Evolutionary conservation across 306 rosid species (phyloP), one percentile per base, ranked within the genome.

Genomic region (Glycyrrhiza uralensis): DNA sequence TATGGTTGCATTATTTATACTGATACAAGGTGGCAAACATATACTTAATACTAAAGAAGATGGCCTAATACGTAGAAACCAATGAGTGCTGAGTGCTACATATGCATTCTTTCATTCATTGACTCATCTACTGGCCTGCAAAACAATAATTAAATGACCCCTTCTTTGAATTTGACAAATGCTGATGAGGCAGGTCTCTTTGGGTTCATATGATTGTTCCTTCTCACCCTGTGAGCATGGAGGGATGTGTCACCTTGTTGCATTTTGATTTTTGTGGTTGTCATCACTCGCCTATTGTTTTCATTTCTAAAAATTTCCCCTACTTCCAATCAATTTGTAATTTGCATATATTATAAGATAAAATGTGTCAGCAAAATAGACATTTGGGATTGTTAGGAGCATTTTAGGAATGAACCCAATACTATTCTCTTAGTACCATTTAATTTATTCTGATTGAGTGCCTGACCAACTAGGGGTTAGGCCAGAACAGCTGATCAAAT

Each of bases 21-120:
- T 33, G 18, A 4, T 54, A 39, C 20, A 23, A 42, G 46, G 81
- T 73, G 82, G 64, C 42, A 36, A 73, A 75, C 41, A 72, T 55
- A 64, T 23, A 39, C 59, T 23, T n/a, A n/a, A n/a, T n/a, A 64
- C 26, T 20, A 24, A 42, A 5, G 38, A 58, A 58, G 45, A 47
- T 52, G 59, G 81, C 38, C 88, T 84, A 82, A 81, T 86, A 73
- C 80, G 49, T 55, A 51, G 23, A 76, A 30, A 75, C 49, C 52
- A 80, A 75, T 39, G 85, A 22, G 30, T 23, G 33, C 17, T 58
- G 75, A 78, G 85, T 82, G 79, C 38, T 82, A 62, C 68, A 71
- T 69, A 62, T 29, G 69, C 61, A 60, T n/a, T 51, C 56, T 75
- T 83, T 60, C 79, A 45, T 79, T 46, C 51, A 72, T 55, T 58